Percentiles rank a stretch among this genome's conserved stretches.
Evolutionary conservation across 495 filamentous ascomycete genomes (phyloP).

Genomic region (Lepraria neglecta): DNA sequence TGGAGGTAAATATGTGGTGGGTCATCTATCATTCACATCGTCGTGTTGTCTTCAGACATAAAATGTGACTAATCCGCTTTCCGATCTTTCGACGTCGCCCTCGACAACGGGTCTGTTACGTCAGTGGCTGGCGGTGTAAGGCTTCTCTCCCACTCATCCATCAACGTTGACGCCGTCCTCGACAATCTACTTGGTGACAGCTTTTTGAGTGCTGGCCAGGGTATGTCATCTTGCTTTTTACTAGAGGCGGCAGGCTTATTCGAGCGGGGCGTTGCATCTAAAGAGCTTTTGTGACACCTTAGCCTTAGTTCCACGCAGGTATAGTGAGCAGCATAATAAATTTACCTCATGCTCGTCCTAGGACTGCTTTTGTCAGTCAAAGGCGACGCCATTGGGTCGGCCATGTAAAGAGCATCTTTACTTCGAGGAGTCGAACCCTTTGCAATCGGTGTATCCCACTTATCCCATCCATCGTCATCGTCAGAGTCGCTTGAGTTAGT

Average conservation of each 20-base stretch:
- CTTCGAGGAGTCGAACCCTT: slow-evolving; percentile 42
- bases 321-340: slow-evolving; percentile 8
- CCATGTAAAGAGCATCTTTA: slow-evolving; percentile 41
- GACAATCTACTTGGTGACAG: slow-evolving; percentile 62
- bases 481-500: slow-evolving; percentile 49
- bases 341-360: slow-evolving; percentile 50
- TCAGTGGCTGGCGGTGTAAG: background rate
- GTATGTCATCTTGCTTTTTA: slow-evolving; percentile 54
- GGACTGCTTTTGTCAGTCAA: slow-evolving; percentile 44
- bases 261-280: slow-evolving; percentile 29
- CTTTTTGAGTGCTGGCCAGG: slow-evolving; percentile 59
- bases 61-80: background rate
- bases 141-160: slow-evolving; percentile 69
- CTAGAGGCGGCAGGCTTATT: slow-evolving; percentile 35
- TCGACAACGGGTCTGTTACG: slow-evolving; percentile 1
- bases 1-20: background rate
- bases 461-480: slow-evolving; percentile 68
- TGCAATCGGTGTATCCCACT: slow-evolving; percentile 54
- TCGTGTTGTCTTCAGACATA: background rate
- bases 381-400: slow-evolving; percentile 34
- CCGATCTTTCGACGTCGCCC: background rate
- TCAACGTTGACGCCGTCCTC: slow-evolving; percentile 61
- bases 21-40: slow-evolving; percentile 1
- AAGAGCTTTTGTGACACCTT: slow-evolving; percentile 14
- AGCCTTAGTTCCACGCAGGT: background rate